phyloP scores from a whole-genome alignment of 164 flowering plant species.

The Vitis labrusca region DNA sequence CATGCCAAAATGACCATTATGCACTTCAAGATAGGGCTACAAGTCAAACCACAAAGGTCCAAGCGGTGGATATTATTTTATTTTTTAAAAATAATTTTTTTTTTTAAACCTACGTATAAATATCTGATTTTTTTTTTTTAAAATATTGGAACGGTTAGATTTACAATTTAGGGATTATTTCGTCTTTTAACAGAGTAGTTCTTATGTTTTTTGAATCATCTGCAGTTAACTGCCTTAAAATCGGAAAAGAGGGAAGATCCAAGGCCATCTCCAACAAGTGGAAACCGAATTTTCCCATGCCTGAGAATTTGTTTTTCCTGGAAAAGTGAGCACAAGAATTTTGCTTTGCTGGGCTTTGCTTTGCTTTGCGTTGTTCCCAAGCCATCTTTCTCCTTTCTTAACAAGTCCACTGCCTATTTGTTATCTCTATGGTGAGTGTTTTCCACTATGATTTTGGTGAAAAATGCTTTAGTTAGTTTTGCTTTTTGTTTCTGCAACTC shows the following conservation, averaged over 20 bases:
- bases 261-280: background rate
- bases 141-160: no score
- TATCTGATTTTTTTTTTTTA: no score
- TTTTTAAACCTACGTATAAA: no score
- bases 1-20: no score
- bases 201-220: background rate
- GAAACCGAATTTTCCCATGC: background rate
- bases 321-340: background rate
- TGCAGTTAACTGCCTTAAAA: background rate
- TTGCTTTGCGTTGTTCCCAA: constrained; percentile 20
- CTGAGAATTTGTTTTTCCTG: no score
- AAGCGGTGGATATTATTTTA: no score
- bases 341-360: constrained; percentile 14
- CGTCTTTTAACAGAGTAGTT: no score
- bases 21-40: no score
- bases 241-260: no score
- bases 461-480: background rate
- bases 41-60: no score
- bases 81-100: no score
- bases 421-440: background rate
- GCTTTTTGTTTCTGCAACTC: background rate
- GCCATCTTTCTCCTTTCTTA: constrained; percentile 6
- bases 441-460: background rate
- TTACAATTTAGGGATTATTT: no score
- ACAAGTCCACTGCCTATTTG: background rate